phyloP scores from a whole-genome alignment of 2,329 filamentous ascomycete species.

The Karstenula rhodostoma region DNA sequence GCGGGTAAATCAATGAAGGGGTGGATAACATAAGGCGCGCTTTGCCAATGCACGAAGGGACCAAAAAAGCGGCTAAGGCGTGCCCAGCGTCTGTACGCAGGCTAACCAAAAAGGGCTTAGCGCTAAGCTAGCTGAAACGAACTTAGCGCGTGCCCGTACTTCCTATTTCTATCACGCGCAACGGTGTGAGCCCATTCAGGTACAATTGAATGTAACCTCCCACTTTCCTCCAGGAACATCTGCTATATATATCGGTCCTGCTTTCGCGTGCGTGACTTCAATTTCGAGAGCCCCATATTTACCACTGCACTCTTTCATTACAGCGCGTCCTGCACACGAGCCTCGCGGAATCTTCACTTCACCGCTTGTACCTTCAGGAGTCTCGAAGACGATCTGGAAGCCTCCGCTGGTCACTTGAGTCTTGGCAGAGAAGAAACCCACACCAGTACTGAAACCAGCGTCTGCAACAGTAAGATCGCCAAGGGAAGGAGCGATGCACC shows the following conservation, averaged over 20 bases:
- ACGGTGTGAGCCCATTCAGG: neutral
- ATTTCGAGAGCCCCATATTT: conserved; percentile 26
- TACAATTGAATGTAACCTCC: conserved; percentile 28
- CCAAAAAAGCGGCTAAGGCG: no score
- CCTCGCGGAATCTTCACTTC: conserved; percentile 35
- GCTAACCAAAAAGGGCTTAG: no score
- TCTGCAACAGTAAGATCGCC: conserved; percentile 48
- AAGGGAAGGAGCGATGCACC: conserved; percentile 48
- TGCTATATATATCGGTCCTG: conserved; percentile 21
- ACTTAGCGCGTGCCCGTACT: no score
- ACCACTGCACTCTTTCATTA: conserved; percentile 29
- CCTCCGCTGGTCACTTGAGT: conserved; percentile 27
- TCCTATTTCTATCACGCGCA: neutral
- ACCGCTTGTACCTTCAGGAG: conserved; percentile 41
- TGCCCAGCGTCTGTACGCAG: no score
- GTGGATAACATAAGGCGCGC: no score
- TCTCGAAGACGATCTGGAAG: conserved; percentile 36
- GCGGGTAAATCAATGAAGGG: no score
- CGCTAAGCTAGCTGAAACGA: no score
- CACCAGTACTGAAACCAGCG: conserved; percentile 48
- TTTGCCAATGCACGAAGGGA: no score
- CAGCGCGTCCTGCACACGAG: conserved; percentile 29
- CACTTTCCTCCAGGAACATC: conserved; percentile 35
- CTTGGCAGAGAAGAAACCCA: conserved; percentile 50
- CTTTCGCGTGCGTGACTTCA: conserved; percentile 26